Evolutionary conservation across 805 yeast genomes (phyloP), one percentile per base, ranked within the genome.

Genomic region (Yamadazyma paraphyllophila): DNA sequence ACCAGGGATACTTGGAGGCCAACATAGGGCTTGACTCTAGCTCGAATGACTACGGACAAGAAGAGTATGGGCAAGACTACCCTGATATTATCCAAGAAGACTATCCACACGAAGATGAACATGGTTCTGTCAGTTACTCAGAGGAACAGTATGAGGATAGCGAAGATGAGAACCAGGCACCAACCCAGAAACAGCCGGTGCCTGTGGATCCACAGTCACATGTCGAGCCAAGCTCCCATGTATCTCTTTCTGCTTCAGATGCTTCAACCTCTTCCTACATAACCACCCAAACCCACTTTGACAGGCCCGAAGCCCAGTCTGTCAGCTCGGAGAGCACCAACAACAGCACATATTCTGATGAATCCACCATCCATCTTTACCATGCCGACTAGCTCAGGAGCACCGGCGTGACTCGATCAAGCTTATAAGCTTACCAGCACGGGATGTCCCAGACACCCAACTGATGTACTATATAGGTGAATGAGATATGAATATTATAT

Each of bases 1-100:
- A 54, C 24, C 24, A 20, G 24, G 24, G 24, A 16, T 36, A 40
- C 14, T 10, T 30, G 26, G 43, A 40, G 24, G 34, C 43, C 20
- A 40, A 20, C 20, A 40, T 40, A 11, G 43, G 40, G 9, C 5
- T 37, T 12, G 32, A 25, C 9, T 14, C 31, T 7, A 26, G 31
- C 25, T 37, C 40, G 7, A n/a, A 25, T 26, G 20, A 25, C 9
- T 29, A 29, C 13, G 31, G 31, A 29, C 31, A 29, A 7, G 38
- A 29, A 29, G 31, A 35, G 17, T 17, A 15, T 4, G 38, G 17
- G 7, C 38, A 35, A 35, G 31, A 29, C 4, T 29, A 29, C 8
- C 31, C 31, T 29, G 31, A 29, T 10, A 4, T 20, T 20, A 6
- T 29, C 8, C 8, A 29, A 6, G 24, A 33, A 14, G 6, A 5